Evolutionary conservation across 768 basidiomycete genomes (phyloP), one percentile per base, ranked within the genome.

Genomic region (Plicaturopsis crispa): DNA sequence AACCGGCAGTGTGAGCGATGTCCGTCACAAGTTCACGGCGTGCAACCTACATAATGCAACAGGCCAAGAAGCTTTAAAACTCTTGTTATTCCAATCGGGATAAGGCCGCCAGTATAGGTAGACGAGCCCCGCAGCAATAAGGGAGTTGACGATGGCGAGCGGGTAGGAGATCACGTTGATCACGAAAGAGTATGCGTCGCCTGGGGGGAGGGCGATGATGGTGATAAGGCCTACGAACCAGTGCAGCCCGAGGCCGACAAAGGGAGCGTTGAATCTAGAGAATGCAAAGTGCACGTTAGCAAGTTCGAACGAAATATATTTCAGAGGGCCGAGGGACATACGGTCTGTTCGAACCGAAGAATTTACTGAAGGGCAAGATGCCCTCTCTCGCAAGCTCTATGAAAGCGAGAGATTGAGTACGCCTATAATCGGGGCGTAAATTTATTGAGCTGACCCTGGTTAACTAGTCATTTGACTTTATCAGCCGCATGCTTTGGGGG

Each of bases 311-410:
- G n/a, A n/a, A n/a, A n/a, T n/a, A n/a, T n/a, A n/a, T n/a, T n/a
- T n/a, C n/a, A n/a, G n/a, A n/a, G n/a, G n/a, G n/a, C n/a, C n/a
- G n/a, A n/a, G n/a, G 0, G 84, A 84, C 45, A 74, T 74, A 52
- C 74, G 83, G 51, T 75, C 80, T 1, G 82, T 73, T 46, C 85
- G 83, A 52, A 83, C 70, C 1, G 66, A 64, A 0, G 85, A 73
- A 46, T 59, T n/a, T n/a, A n/a, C n/a, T n/a, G n/a, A n/a, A 77
- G 0, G 84, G 84, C 5, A 85, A 60, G 18, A 84, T 63, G 1
- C 80, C 83, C 48, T 85, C 82, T 11, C 81, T 67, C 0, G 81
- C 84, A 3, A 84, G 65, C 52, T 84, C 83, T 52, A 85, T n/a
- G n/a, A n/a, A n/a, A n/a, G n/a, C n/a, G n/a, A n/a, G n/a, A n/a